Conservation (phyloP, 495 filamentous ascomycete species). For the Cairneyella variabilis region DNA sequence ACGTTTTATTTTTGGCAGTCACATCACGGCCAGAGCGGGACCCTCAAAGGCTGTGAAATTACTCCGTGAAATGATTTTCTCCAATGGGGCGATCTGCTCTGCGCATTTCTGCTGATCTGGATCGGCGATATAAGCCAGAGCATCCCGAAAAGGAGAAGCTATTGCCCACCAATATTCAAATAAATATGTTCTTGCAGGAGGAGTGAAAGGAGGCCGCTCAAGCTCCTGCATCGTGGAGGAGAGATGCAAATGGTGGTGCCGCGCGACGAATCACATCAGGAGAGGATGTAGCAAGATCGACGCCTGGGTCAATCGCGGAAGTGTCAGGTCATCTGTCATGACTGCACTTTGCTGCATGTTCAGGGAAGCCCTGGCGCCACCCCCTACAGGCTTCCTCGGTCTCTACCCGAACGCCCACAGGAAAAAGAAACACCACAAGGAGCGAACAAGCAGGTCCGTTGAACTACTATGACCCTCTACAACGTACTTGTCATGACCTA, state of each 20-base stretch:
- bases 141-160: neutral
- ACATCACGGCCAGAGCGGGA: neutral
- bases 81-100: neutral
- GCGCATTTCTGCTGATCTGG: conserved; percentile 2
- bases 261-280: conserved; percentile 13
- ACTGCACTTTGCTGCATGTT: neutral
- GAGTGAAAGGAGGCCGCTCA: too few species aligned
- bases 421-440: too few species aligned
- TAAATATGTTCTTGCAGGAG: too few species aligned
- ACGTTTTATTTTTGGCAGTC: neutral
- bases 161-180: conserved; percentile 10
- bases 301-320: conserved; percentile 12
- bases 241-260: conserved; percentile 1
- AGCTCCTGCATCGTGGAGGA: neutral
- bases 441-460: too few species aligned
- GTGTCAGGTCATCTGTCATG: conserved; percentile 19
- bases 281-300: conserved; percentile 16
- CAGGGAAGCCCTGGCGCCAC: conserved; percentile 2
- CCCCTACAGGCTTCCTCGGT: conserved; percentile 18
- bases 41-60: neutral
- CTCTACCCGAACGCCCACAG: too few species aligned
- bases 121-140: neutral
- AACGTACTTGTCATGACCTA: too few species aligned
- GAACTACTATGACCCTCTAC: too few species aligned
- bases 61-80: neutral